Base-by-base conservation (phyloP, 768 basidiomycete genomes). In the Hirschioporus abietinus region DNA sequence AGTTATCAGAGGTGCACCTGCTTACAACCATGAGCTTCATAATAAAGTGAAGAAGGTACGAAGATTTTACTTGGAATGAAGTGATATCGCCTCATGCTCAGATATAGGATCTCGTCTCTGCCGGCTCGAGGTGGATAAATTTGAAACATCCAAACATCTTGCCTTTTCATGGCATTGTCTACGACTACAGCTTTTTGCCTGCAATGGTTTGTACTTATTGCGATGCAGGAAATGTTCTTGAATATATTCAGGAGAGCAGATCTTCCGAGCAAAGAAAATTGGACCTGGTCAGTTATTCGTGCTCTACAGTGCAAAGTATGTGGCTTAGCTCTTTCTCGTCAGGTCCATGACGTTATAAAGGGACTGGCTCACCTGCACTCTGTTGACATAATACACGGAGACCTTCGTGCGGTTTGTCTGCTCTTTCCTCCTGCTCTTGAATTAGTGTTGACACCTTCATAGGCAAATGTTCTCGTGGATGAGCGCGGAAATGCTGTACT, bases 381-480 rank as follows among this genome's bases (percentile, higher is more conserved):
- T 24, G 18, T 27, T 17, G 58, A 34, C n/a, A 58, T 65, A 30
- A 58, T 65, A n/a, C 64, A 65, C 34, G 58, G 64, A 42, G 64
- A 65, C 27, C 34, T 65, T 58, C 36, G 58, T 12, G 64, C 42
- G 18, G 64, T 64, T 35, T 7, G 64, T 36, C 2, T 8, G 9
- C 17, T 63, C 18, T 9, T 9, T 15, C 26, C n/a, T 30, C 1
- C 1, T 17, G 8, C 3, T 61, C n/a, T 12, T 25, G 24, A 25
- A 15, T 34, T 24, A 26, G n/a, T 9, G 20, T 3, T 61, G 10
- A 25, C 23, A 12, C 20, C 35, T 24, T 24, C 57, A 27, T 34
- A 69, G 65, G 24, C 15, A 34, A 79, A 78, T 65, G 65, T 78
- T 10, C 70, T 79, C 7, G 66, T 79, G 3, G 69, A 72, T 35